Conservation (phyloP, 1,284 basidiomycete species). For the Hypsizygus ulmarius region DNA sequence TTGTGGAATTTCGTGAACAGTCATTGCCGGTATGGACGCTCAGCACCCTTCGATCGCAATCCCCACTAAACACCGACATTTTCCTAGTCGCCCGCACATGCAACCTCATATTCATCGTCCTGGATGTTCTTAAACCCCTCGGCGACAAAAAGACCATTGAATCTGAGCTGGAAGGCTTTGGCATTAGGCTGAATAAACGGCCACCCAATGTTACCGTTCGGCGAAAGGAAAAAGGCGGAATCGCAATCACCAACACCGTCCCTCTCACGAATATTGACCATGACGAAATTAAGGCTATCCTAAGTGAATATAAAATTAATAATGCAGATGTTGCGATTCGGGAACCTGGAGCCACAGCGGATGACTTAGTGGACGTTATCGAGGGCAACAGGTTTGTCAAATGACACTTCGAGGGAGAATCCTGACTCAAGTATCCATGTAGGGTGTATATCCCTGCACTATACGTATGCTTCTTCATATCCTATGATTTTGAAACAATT, state of each 20-base stretch:
- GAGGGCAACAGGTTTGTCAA: conserved; percentile 78
- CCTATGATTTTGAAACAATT: neutral
- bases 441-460: conserved; percentile 94
- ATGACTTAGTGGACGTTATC: conserved; percentile 96
- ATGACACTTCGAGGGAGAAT: neutral
- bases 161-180: conserved; percentile 92
- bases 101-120: conserved; percentile 97
- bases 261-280: conserved; percentile 96
- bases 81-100: conserved; percentile 89
- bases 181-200: conserved; percentile 94
- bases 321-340: conserved; percentile 96
- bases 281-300: conserved; percentile 95
- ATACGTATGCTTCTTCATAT: conserved; percentile 60
- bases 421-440: conserved; percentile 12
- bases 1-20: conserved; percentile 32
- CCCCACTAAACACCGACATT: conserved; percentile 16
- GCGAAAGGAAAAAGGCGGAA: conserved; percentile 94
- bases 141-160: conserved; percentile 94
- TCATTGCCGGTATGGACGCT: conserved; percentile 72
- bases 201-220: conserved; percentile 88
- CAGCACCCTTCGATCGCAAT: conserved; percentile 11
- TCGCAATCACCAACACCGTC: conserved; percentile 93
- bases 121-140: conserved; percentile 97
- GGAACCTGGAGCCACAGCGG: conserved; percentile 89
- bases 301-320: conserved; percentile 88